phyloP scores from a whole-genome alignment of 352 stramenopile genomes.

The Aphanomyces cochlioides region DNA sequence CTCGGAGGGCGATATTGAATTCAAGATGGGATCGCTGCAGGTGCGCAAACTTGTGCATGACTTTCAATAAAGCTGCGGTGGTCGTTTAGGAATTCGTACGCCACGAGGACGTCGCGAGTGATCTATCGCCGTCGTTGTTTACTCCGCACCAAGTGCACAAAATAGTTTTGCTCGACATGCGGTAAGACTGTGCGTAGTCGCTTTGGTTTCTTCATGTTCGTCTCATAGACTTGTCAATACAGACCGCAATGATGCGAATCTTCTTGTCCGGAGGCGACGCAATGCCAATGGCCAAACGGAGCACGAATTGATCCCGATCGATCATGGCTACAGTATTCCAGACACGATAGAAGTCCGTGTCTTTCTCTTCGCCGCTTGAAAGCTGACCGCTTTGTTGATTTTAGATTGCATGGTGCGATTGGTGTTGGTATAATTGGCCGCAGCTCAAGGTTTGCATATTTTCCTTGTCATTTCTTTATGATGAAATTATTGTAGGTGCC shows the following conservation, averaged over 20 bases:
- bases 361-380: not conserved
- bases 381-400: too few relatives aligned
- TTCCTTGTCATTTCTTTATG: too few relatives aligned
- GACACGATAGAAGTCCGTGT: slow-evolving; percentile 80
- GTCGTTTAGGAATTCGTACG: slow-evolving; percentile 83
- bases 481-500: slow-evolving; percentile 47
- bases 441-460: slow-evolving; percentile 56
- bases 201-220: not conserved
- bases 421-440: slow-evolving; percentile 98
- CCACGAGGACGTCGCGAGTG: slow-evolving; percentile 92
- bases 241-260: slow-evolving; percentile 97
- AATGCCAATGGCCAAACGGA: slow-evolving; percentile 50
- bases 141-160: slow-evolving; percentile 94
- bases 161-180: slow-evolving; percentile 98
- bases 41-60: not conserved
- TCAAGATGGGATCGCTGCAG: slow-evolving; percentile 96
- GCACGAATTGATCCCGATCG: slow-evolving; percentile 97
- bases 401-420: slow-evolving; percentile 95
- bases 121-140: slow-evolving; percentile 89
- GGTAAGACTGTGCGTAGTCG: slow-evolving; percentile 30
- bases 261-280: slow-evolving; percentile 89
- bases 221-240: slow-evolving; percentile 87
- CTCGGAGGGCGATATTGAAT: slow-evolving; percentile 51
- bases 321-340: slow-evolving; percentile 97
- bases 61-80: not conserved